Conservation (phyloP, 805 yeast genomes). For the Teunomyces stri region DNA sequence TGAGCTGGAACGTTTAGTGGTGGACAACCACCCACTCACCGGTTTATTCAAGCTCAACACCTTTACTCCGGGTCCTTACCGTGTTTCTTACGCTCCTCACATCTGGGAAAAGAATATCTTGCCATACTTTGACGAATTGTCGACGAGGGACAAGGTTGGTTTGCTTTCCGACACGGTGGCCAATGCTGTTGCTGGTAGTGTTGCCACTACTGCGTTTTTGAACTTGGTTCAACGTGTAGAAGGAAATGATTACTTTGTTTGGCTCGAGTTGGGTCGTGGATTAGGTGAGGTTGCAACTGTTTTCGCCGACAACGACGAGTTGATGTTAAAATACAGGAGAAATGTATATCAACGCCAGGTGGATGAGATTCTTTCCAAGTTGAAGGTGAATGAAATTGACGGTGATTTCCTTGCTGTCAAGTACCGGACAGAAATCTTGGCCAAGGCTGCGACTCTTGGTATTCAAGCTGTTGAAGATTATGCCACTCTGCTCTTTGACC, state of each 20-base stretch:
- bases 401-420: conserved; percentile 28
- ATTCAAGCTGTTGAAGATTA: conserved; percentile 35
- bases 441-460: conserved; percentile 37
- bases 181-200: conserved; percentile 46
- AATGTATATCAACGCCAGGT: conserved; percentile 33
- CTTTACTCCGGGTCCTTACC: conserved; percentile 50
- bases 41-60: conserved; percentile 48
- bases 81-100: conserved; percentile 50
- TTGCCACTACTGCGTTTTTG: conserved; percentile 43
- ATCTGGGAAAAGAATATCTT: conserved; percentile 41
- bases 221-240: conserved; percentile 34
- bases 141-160: conserved; percentile 52
- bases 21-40: conserved; percentile 20
- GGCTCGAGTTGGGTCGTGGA: conserved; percentile 51
- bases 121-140: conserved; percentile 34
- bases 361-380: conserved; percentile 19
- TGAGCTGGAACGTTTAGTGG: conserved; percentile 16
- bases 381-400: conserved; percentile 15
- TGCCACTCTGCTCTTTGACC: conserved; percentile 30
- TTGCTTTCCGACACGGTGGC: conserved; percentile 52
- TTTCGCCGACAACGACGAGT: conserved; percentile 24
- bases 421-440: conserved; percentile 40
- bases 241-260: conserved; percentile 45
- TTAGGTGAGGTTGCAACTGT: conserved; percentile 34
- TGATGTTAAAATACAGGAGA: conserved; percentile 29